Evolutionary conservation across 305 asterid genomes (phyloP).

Genomic region (Solanum hybrid): DNA sequence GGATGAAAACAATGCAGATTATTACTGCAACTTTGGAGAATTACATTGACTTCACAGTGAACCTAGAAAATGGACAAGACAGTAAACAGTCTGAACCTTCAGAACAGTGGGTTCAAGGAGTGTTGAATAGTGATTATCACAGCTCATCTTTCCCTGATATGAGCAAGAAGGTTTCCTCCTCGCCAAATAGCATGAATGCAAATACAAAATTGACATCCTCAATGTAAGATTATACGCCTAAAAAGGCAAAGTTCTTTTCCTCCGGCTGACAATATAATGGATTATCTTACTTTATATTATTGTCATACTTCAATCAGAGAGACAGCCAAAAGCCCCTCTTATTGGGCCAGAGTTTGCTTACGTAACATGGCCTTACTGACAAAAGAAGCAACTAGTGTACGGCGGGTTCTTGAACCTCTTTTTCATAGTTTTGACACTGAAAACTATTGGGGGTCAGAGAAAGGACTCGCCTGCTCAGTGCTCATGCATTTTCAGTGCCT

Average conservation of each 20-base stretch:
- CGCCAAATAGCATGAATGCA: slow-evolving; percentile 16
- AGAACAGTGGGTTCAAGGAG: slow-evolving; percentile 24
- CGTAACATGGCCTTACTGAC: slow-evolving; percentile 35
- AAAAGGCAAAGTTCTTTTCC: neutral
- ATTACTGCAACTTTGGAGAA: slow-evolving; percentile 45
- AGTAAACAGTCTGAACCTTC: slow-evolving; percentile 8
- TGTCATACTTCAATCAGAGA: slow-evolving; percentile 25
- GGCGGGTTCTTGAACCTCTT: slow-evolving; percentile 47
- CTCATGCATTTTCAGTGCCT: slow-evolving; percentile 29
- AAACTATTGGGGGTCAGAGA: slow-evolving; percentile 37
- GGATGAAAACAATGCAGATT: slow-evolving; percentile 23
- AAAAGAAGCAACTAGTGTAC: slow-evolving; percentile 43
- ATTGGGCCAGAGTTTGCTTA: slow-evolving; percentile 43
- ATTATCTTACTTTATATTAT: slow-evolving; percentile 7
- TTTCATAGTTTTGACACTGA: slow-evolving; percentile 36
- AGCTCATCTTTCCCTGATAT: slow-evolving; percentile 27
- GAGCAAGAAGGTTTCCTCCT: slow-evolving; percentile 24
- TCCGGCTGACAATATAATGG: neutral
- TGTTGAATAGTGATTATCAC: slow-evolving; percentile 20
- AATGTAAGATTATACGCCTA: slow-evolving; percentile 17
- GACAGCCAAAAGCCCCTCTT: slow-evolving; percentile 30
- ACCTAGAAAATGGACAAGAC: slow-evolving; percentile 18
- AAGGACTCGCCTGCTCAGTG: slow-evolving; percentile 37
- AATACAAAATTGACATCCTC: slow-evolving; percentile 22
- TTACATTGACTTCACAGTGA: slow-evolving; percentile 21